Base-by-base conservation (phyloP, 2,329 filamentous ascomycete genomes). In the Penicillium psychrosexuale region DNA sequence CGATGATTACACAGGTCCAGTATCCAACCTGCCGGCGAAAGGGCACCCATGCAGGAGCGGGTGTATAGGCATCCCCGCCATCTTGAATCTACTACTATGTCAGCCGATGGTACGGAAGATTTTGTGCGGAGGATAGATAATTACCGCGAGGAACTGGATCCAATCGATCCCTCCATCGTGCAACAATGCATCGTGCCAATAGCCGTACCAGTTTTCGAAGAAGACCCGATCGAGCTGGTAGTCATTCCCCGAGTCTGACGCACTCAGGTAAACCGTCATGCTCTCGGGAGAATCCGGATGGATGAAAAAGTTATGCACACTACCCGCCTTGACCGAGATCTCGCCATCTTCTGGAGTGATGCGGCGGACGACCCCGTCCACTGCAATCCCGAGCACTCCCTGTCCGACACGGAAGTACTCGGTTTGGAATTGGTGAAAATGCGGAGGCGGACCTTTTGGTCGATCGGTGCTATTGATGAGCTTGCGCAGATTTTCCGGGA, bases 181-280 rank as follows among this genome's bases (percentile, higher is more conserved):
- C 36, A 59, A 19, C 28, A 55, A 28, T 1, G 56, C 56, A 30
- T 61, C 59, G 12, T 61, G 59, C 56, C 56, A 61, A 22, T 59
- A 61, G 15, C 59, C 59, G 8, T 61, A 61, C 59, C 56, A 59
- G 27, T 61, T 61, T 28, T 61, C 59, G 24, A 61, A 61, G 42
- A 59, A 61, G 7, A 59, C 22, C 9, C 59, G 47, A 30, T 61
- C 56, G 11, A 61, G 53, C 51, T 61, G 50, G 30, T 57, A 53
- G 27, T 61, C 56, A 9, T 39, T 47, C 1, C 59, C 59, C 0
- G 59, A 55, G 37, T 61, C 59, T 8, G 56, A 59, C 3, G 53
- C 59, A 44, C 56, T 59, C 27, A 59, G 48, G n/a, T 37, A 36
- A 3, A 61, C 54, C 0, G 56, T 61, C 59, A 61, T 61, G 28